Percentiles rank a stretch among this genome's conserved stretches.
Conservation (phyloP, 106 monocot species). For the Dioscorea alata region DNA sequence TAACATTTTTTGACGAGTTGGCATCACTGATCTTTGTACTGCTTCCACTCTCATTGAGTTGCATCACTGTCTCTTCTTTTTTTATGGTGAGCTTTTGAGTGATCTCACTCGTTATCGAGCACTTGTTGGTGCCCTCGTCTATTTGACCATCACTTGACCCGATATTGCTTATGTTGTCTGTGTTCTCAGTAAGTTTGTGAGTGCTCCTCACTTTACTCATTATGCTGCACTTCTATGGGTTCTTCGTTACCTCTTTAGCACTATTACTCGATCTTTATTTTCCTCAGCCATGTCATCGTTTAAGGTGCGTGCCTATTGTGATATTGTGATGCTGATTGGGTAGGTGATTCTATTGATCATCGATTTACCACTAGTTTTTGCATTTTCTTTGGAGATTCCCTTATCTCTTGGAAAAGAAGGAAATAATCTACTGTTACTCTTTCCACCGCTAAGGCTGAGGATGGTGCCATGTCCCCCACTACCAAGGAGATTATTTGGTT, state of each 20-base stretch:
- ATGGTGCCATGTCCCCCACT: background rate
- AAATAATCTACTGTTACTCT: background rate
- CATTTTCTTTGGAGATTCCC: background rate
- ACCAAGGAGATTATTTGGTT: background rate
- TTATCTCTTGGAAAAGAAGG: conserved; percentile 1
- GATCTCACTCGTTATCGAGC: background rate
- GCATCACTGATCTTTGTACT: background rate
- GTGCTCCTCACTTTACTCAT: background rate
- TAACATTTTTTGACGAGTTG: background rate
- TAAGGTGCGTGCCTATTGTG: background rate
- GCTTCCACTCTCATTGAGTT: background rate
- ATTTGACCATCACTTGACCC: too few species aligned
- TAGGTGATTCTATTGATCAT: background rate
- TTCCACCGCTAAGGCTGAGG: conserved; percentile 5
- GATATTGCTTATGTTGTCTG: too few species aligned
- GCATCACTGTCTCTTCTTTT: background rate
- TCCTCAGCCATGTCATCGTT: background rate
- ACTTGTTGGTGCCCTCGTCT: too few species aligned
- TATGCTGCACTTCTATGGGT: background rate
- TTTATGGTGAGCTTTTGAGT: background rate
- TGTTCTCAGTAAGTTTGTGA: background rate
- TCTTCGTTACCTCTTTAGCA: background rate
- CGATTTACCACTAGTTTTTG: background rate
- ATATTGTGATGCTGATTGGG: conserved; percentile 7
- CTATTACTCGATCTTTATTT: background rate